Evolutionary conservation across 176 grass and related monocot species (phyloP), one percentile per base, ranked within the genome.

Genomic region (Urochloa ruziziensis): DNA sequence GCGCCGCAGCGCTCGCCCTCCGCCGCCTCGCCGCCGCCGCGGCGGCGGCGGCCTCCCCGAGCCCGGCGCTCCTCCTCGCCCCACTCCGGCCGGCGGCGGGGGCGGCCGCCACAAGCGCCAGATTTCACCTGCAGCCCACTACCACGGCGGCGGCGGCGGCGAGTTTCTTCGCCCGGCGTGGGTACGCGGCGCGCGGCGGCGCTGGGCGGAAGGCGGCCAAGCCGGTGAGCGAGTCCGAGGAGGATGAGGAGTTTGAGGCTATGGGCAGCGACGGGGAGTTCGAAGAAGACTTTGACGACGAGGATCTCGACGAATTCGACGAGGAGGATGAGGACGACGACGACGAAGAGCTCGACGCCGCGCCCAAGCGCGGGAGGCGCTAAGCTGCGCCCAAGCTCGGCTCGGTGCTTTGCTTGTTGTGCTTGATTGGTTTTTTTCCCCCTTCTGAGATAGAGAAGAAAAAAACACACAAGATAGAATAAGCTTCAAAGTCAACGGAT

Each of bases 221-320:
- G 73, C 42, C 70, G 70, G 77, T 75, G 51, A 81, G 77, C 82
- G 69, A 89, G 30, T 15, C 64, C 15, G 80, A 88, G 27, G 75
- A 89, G 1, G 86, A 88, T 0, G 2, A 39, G 0, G 77, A 80
- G 3, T 52, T 62, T 15, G 77, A 80, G 29, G 75, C 32, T 8
- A 17, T 89, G 51, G 70, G 67, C 14, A 75, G 62, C 82, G 77
- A 81, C 60, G 69, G 13, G 13, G 82, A 81, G 32, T 52, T 69
- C 18, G 68, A 79, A 1, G 17, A 7, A 30, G 81, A 89, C 67
- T 84, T 47, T 30, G 75, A 85, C 49, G 60, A 73, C 5, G 77
- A 81, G 34, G 76, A 89, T 7, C 0, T 49, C 5, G 75, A 68
- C 15, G 76, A 75, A 6, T 18, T 28, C 17, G 75, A 64, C 1